Evolutionary conservation across 139 green algal species (phyloP).

Genomic region (Zygnema circumcarinatum): DNA sequence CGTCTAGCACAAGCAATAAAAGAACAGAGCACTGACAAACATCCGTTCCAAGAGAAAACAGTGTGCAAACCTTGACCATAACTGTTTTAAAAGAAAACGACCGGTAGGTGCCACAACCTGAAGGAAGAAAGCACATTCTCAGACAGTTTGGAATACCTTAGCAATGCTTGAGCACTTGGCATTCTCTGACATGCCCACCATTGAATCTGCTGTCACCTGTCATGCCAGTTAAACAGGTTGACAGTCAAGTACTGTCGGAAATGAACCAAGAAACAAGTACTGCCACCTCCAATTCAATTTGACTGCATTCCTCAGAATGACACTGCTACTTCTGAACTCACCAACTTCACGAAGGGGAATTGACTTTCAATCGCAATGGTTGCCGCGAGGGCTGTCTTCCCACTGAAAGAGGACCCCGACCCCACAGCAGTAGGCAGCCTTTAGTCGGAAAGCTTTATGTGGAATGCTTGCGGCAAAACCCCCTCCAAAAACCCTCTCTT

Average conservation of each 20-base stretch:
- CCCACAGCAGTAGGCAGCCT: background rate
- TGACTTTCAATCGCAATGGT: conserved; percentile 81
- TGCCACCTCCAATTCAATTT: too few relatives aligned
- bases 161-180: conserved; percentile 78
- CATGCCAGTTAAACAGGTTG: too few relatives aligned
- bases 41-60: too few relatives aligned
- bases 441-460: background rate
- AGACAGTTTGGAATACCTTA: conserved; percentile 49
- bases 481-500: too few relatives aligned
- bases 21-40: too few relatives aligned
- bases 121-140: too few relatives aligned
- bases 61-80: too few relatives aligned
- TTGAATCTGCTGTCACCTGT: conserved; percentile 77
- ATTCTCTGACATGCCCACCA: conserved; percentile 88
- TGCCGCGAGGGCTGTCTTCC: conserved; percentile 95
- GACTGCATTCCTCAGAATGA: conserved; percentile 73
- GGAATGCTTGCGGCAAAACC: too few relatives aligned
- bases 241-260: background rate
- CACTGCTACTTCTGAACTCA: conserved; percentile 81
- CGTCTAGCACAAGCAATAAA: background rate
- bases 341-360: conserved; percentile 94
- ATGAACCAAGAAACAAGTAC: background rate
- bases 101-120: too few relatives aligned
- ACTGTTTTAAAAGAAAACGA: too few relatives aligned
- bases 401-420: conserved; percentile 60